Evolutionary conservation across 306 rosid species (phyloP).

Genomic region (Hippophae tibetana): DNA sequence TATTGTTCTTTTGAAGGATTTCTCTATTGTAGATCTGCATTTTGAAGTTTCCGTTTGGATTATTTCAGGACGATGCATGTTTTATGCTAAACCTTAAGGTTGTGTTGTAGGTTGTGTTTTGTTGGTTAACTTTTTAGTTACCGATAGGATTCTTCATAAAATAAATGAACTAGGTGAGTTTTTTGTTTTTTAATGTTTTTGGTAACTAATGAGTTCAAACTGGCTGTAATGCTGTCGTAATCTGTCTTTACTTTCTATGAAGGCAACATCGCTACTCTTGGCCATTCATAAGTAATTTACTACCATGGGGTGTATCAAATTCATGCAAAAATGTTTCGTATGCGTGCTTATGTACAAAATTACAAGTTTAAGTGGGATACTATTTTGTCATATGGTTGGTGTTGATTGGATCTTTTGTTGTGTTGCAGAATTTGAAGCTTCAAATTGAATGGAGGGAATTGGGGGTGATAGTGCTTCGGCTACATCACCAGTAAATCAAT

Average conservation of each 20-base stretch:
- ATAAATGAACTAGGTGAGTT: too few species aligned
- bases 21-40: slow-evolving; percentile 16
- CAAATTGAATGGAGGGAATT: slow-evolving; percentile 62
- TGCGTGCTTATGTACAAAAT: not conserved
- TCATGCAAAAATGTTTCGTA: not conserved
- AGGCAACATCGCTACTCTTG: too few species aligned
- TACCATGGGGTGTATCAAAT: too few species aligned
- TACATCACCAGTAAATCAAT: slow-evolving; percentile 51
- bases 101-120: too few species aligned
- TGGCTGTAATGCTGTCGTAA: too few species aligned
- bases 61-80: not conserved
- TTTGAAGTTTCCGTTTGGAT: not conserved
- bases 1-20: not conserved
- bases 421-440: slow-evolving; percentile 38
- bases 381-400: not conserved
- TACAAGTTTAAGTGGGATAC: not conserved
- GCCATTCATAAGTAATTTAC: too few species aligned
- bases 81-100: slow-evolving; percentile 9
- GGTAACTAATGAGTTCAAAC: too few species aligned
- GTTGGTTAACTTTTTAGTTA: not conserved
- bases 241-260: too few species aligned
- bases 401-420: slow-evolving; percentile 10
- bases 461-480: slow-evolving; percentile 59
- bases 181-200: too few species aligned
- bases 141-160: too few species aligned